Percentiles rank a stretch among this genome's conserved stretches.
phyloP scores from a whole-genome alignment of 2,329 filamentous ascomycete genomes.

The Sporothrix globosa region DNA sequence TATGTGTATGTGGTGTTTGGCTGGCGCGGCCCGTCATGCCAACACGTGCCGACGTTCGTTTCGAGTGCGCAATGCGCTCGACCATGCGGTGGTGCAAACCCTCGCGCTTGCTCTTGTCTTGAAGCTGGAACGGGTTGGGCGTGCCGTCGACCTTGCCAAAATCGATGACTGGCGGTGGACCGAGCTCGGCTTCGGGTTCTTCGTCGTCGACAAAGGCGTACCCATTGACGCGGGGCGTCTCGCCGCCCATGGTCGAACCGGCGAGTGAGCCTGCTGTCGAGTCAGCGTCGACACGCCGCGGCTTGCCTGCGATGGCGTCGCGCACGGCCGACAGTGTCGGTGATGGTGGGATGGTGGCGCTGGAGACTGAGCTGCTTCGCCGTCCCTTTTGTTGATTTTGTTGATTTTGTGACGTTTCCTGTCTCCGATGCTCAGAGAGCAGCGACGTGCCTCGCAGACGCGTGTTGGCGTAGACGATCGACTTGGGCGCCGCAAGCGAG shows the following conservation, averaged over 20 bases:
- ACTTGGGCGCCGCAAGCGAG: constrained; percentile 75
- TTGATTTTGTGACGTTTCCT: not conserved
- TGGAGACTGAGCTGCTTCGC: constrained; percentile 37
- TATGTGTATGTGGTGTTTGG: constrained; percentile 68
- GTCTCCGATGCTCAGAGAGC: constrained; percentile 4
- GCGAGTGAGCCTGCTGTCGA: constrained; percentile 46
- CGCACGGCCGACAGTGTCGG: constrained; percentile 83
- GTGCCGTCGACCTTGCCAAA: constrained; percentile 64
- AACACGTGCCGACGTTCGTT: constrained; percentile 63
- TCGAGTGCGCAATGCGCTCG: constrained; percentile 74
- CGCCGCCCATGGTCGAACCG: constrained; percentile 54
- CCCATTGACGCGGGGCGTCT: constrained; percentile 89
- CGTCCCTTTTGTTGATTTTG: not conserved
- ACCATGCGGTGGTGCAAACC: constrained; percentile 84
- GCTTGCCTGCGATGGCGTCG: constrained; percentile 78
- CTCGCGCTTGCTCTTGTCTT: constrained; percentile 75
- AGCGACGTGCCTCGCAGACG: constrained; percentile 63
- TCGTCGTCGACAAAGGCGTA: constrained; percentile 93
- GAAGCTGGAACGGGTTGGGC: constrained; percentile 79
- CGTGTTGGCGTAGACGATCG: constrained; percentile 82
- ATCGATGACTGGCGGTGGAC: constrained; percentile 52
- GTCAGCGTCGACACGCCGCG: constrained; percentile 65
- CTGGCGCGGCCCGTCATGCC: constrained; percentile 64
- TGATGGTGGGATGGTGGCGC: constrained; percentile 64
- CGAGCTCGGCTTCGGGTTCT: constrained; percentile 45